Evolutionary conservation across 129 eudicot genomes (phyloP).

Genomic region (Arctium minus): DNA sequence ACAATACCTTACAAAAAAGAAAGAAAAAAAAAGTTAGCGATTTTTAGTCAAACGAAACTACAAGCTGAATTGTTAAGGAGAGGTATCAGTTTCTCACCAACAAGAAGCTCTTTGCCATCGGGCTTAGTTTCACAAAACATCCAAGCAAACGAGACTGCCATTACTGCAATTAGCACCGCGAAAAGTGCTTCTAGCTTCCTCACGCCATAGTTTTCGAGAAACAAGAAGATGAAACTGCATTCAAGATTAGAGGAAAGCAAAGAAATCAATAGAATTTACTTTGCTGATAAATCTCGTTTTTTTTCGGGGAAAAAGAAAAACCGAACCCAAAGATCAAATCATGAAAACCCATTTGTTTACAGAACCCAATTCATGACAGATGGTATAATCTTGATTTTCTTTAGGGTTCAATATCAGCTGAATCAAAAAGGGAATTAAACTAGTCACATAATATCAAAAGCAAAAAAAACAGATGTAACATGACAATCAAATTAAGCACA

Average conservation of each 20-base stretch:
- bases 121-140: conserved; percentile 96
- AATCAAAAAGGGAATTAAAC: neutral
- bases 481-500: neutral
- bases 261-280: neutral
- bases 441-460: neutral
- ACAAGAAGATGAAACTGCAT: conserved; percentile 79
- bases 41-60: neutral
- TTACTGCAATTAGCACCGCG: conserved; percentile 74
- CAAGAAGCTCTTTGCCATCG: conserved; percentile 59
- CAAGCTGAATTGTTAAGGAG: neutral
- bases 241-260: conserved; percentile 3
- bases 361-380: neutral
- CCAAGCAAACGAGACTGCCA: conserved; percentile 95
- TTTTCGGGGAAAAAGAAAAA: neutral
- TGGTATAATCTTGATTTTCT: neutral
- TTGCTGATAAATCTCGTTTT: neutral
- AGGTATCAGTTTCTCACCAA: conserved; percentile 39
- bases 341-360: neutral
- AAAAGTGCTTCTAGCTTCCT: conserved; percentile 90
- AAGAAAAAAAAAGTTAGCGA: neutral
- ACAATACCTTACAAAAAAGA: conserved; percentile 52
- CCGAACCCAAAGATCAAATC: neutral
- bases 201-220: conserved; percentile 91
- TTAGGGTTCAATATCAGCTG: neutral
- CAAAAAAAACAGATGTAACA: neutral